Evolutionary conservation across 345 rosid species (phyloP), one percentile per base, ranked within the genome.

Genomic region (Linum tenue): DNA sequence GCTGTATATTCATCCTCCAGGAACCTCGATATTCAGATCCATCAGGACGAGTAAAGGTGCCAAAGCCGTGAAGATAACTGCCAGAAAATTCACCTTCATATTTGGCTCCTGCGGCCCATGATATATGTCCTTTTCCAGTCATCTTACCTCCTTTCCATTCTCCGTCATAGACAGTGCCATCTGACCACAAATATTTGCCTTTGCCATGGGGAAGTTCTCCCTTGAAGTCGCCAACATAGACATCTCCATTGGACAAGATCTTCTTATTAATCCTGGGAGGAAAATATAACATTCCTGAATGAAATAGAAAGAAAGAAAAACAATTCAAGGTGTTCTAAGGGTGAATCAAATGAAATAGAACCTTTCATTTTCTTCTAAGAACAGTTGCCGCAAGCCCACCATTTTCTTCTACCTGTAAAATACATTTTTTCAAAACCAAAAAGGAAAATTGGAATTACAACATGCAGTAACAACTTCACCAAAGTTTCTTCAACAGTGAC

Each of bases 21-120:
- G 80, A 68, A 59, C 98, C 98, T 63, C 72, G 66, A n/a, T 87
- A 92, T 36, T 79, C 69, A 56, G 91, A 86, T 8, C 83, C 79
- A 79, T 87, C 84, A 37, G 77, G 67, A 56, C 78, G 82, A 2
- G 70, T 73, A 56, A 90, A 85, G 57, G 82, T 79, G 60, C 97
- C 98, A 65, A 70, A 63, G 48, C 98, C 98, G 68, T 92, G 97
- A 66, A 92, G 85, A 75, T 83, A 85, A 64, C 87, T 90, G 39
- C 97, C 97, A 2, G 91, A 90, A 73, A 92, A 76, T 76, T 87
- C 96, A 62, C 98, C 98, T 60, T 83, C 88, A 31, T 87, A 90
- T 63, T 72, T 86, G 15, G 86, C 86, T 65, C 96, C 97, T 5
- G 90, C 82, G 11, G 84, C 56, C 97, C 97, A 90, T 17, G 73